A percentile compares a stretch with the other conserved stretches of the same genome.
These are phyloP conservation scores for Vaccinium vitisidaea DNA, from an alignment of 148 eudicot species.

Conservation along the genomic window DNA sequence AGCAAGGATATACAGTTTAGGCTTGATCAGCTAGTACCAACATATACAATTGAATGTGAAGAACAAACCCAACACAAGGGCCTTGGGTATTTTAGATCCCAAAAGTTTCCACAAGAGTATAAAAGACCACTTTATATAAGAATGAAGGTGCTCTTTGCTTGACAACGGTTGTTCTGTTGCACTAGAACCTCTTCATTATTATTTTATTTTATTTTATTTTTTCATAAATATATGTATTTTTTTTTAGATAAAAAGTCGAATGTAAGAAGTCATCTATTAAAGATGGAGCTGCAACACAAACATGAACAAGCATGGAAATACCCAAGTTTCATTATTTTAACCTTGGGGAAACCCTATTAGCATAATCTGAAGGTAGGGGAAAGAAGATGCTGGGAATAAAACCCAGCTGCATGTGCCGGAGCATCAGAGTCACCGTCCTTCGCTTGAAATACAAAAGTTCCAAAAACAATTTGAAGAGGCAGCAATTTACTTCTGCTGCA, in stretches of 20 bases:
- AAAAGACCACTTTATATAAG: not conserved
- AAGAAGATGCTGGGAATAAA: not conserved
- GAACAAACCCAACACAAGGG: not conserved
- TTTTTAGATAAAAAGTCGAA: not conserved
- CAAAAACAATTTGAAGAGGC: not conserved
- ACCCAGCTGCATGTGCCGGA: not conserved
- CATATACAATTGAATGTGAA: not conserved
- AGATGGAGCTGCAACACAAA: not conserved
- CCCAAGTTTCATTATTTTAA: not conserved
- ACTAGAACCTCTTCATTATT: too few relatives aligned
- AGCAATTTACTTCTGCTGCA: not conserved
- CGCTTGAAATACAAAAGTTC: not conserved
- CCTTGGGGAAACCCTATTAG: not conserved
- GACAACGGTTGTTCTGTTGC: too few relatives aligned
- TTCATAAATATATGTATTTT: too few relatives aligned
- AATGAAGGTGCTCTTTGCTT: too few relatives aligned
- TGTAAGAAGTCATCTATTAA: not conserved
- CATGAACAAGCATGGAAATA: not conserved
- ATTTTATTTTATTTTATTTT: too few relatives aligned
- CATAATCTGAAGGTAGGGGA: not conserved
- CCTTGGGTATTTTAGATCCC: not conserved
- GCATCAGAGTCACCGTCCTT: not conserved
- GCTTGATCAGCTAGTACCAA: not conserved
- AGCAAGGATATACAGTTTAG: not conserved
- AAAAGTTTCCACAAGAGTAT: not conserved